Conservation (phyloP, 805 yeast genomes). For the Yarrowia osloensis region DNA sequence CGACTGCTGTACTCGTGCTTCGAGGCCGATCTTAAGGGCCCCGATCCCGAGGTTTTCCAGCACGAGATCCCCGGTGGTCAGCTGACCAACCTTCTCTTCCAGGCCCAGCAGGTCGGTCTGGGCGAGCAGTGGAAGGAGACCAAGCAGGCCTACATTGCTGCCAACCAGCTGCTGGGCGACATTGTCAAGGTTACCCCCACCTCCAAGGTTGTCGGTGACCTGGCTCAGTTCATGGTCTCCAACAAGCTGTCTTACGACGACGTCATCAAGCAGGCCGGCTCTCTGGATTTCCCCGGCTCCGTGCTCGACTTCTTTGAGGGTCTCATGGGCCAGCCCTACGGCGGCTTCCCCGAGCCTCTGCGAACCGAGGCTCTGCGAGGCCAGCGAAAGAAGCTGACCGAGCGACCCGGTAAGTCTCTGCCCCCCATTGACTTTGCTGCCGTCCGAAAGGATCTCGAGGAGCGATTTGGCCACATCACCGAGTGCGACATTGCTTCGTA, state of each 20-base stretch:
- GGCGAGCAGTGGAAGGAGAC: slow-evolving; percentile 97
- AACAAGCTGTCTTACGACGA: slow-evolving; percentile 86
- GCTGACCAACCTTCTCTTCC: slow-evolving; percentile 95
- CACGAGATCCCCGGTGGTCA: slow-evolving; percentile 99
- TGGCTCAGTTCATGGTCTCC: slow-evolving; percentile 99
- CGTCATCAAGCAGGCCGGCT: slow-evolving; percentile 80
- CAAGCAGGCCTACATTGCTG: slow-evolving; percentile 88
- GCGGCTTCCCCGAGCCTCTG: slow-evolving; percentile 99
- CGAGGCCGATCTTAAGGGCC: slow-evolving; percentile 98
- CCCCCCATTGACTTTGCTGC: slow-evolving; percentile 77
- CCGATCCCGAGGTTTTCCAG: slow-evolving; percentile 97
- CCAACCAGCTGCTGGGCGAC: slow-evolving; percentile 90
- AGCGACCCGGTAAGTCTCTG: slow-evolving; percentile 90
- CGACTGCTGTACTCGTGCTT: slow-evolving; percentile 93
- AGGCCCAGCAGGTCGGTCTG: slow-evolving; percentile 97
- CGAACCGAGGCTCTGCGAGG: slow-evolving; percentile 87
- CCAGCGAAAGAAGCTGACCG: slow-evolving; percentile 85
- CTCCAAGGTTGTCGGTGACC: slow-evolving; percentile 98
- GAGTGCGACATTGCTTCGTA: slow-evolving; percentile 93
- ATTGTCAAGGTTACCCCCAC: slow-evolving; percentile 98
- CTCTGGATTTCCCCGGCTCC: slow-evolving; percentile 97
- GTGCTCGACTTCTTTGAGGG: slow-evolving; percentile 99
- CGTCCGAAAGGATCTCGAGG: slow-evolving; percentile 69
- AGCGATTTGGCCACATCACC: slow-evolving; percentile 75
- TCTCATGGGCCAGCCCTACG: slow-evolving; percentile 98